Evolutionary conservation across 208 protist species (phyloP), one percentile per base, ranked within the genome.

Genomic region (Leishmania amazonensis): DNA sequence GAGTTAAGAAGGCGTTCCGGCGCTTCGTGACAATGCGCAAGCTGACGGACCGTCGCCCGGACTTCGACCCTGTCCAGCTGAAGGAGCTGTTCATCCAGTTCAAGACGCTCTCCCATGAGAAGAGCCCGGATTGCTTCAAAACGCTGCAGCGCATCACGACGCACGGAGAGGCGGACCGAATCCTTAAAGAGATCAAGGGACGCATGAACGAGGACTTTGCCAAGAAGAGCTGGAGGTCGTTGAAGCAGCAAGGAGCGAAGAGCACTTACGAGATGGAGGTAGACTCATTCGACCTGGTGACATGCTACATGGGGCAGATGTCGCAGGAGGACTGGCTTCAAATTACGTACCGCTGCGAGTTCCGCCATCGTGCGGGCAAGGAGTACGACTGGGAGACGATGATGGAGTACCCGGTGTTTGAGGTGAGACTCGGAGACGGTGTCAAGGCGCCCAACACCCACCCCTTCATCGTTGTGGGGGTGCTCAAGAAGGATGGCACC

Each of bases 221-320:
- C 31, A 95, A 95, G 82, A 96, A 96, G 85, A 97, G 92, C 81
- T 98, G 95, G 93, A 96, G 95, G 81, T 86, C 92, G 7, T 82
- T 98, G 58, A 93, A 90, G 85, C 89, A 95, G 83, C 84, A 89
- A 57, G 88, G 88, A 21, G 70, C 83, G 8, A 73, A 83, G 13
- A 95, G 89, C 79, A 90, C 88, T 28, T 98, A 96, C 81, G 91
- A 96, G 78, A 95, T 98, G 53, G 90, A 94, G 74, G 81, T 98
- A n/a, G 91, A 95, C 83, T 90, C 89, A 24, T 98, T 98, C 79
- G 86, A 93, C 62, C 76, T 98, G 5, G 90, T 97, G 19, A 96
- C 93, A 72, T 96, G 92, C 85, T 98, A 97, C 86, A 93, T 96
- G 92, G 95, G 95, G 1, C 93, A 96, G 85, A 96, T 98, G 93